Conservation (phyloP, 345 rosid species). For the Citrus unshiu region DNA sequence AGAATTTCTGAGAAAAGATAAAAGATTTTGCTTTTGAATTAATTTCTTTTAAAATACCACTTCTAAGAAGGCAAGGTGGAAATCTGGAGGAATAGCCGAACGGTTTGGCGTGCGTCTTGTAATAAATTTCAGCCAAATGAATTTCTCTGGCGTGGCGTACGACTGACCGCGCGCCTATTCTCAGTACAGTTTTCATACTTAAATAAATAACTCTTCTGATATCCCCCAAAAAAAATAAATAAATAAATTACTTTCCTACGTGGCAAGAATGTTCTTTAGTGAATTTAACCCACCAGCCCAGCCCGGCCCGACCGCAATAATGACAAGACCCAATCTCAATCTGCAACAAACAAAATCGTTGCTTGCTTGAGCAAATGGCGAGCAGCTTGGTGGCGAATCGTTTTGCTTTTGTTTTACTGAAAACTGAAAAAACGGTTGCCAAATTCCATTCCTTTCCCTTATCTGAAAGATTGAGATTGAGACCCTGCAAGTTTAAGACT, state of each 20-base stretch:
- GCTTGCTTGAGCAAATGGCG: background rate
- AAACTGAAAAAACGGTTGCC: background rate
- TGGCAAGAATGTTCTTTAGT: background rate
- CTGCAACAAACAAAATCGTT: background rate
- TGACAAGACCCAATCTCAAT: too few relatives aligned
- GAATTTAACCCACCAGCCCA: background rate
- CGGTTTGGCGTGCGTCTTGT: background rate
- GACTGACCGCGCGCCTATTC: background rate
- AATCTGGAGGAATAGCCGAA: background rate
- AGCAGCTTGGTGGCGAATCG: background rate
- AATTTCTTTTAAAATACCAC: too few relatives aligned
- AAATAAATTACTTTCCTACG: background rate
- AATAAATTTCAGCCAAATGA: background rate
- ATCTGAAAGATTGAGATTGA: background rate
- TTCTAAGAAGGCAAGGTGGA: background rate
- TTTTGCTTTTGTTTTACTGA: background rate
- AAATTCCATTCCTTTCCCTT: background rate
- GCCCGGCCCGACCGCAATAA: background rate
- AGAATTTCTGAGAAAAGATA: background rate
- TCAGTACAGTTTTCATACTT: background rate
- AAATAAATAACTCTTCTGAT: too few relatives aligned
- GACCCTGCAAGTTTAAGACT: constrained; percentile 12
- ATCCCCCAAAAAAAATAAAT: too few relatives aligned
- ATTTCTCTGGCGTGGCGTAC: background rate
- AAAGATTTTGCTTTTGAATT: too few relatives aligned